A percentile compares a stretch with the other conserved stretches of the same genome.
phyloP scores from a whole-genome alignment of 208 protist species.

The Phytomonas sp. region DNA sequence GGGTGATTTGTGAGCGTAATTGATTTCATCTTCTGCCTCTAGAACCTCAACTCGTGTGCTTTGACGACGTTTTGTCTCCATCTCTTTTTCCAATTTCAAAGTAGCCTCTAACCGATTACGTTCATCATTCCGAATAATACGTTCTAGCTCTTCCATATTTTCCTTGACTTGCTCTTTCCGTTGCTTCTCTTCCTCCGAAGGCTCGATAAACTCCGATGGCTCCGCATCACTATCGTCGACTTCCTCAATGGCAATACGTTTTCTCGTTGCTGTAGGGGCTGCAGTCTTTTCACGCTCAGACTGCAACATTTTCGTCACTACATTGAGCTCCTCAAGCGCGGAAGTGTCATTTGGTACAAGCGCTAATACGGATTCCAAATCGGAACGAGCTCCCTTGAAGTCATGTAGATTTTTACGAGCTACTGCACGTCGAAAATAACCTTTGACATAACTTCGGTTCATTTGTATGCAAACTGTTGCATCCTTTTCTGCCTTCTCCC shows the following conservation, averaged over 20 bases:
- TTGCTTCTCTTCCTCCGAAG: not conserved
- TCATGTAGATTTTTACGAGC: slow-evolving; percentile 79
- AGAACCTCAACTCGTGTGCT: slow-evolving; percentile 5
- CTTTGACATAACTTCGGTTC: slow-evolving; percentile 81
- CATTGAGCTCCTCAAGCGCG: slow-evolving; percentile 59
- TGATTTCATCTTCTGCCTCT: not conserved
- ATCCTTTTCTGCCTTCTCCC: slow-evolving; percentile 75
- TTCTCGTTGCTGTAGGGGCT: slow-evolving; percentile 20
- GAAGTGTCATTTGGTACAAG: slow-evolving; percentile 59
- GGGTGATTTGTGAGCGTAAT: not conserved
- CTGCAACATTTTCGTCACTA: slow-evolving; percentile 68
- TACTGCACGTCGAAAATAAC: slow-evolving; percentile 78
- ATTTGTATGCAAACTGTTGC: slow-evolving; percentile 67
- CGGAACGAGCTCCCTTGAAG: slow-evolving; percentile 69
- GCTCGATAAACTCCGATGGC: not conserved
- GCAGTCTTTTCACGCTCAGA: slow-evolving; percentile 23
- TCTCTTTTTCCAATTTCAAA: not conserved
- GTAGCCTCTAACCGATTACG: not conserved
- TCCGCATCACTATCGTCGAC: slow-evolving; percentile 44
- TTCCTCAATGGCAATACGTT: slow-evolving; percentile 80
- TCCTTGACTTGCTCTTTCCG: not conserved
- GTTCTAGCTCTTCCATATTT: not conserved
- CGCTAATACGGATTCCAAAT: slow-evolving; percentile 81
- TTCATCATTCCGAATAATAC: not conserved
- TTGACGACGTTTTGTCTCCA: not conserved